A percentile compares a stretch with the other conserved stretches of the same genome.
phyloP scores from a whole-genome alignment of 2,329 filamentous ascomycete genomes.

The Pseudogymnoascus sp. region DNA sequence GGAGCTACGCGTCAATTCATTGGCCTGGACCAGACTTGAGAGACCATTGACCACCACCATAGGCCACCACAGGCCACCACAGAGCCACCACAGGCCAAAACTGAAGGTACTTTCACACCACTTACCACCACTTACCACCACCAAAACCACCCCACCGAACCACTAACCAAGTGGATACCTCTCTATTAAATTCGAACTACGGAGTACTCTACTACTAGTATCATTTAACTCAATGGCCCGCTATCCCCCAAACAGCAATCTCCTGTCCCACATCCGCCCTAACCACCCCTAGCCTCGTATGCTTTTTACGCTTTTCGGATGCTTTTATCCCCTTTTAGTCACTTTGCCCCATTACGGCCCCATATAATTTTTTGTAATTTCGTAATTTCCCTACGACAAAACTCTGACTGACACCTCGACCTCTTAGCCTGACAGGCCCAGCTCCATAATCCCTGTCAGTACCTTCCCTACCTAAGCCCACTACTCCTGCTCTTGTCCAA shows the following conservation, averaged over 20 bases:
- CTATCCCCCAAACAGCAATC: neutral
- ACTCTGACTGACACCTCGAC: constrained; percentile 1
- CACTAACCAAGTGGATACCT: neutral
- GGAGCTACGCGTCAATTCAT: neutral
- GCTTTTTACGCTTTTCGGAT: neutral
- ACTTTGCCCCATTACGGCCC: neutral
- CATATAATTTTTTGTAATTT: neutral
- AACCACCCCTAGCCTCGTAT: neutral
- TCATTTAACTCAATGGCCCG: neutral
- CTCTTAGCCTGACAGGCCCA: constrained; percentile 8
- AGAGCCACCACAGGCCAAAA: neutral
- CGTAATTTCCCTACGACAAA: neutral
- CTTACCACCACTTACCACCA: no score
- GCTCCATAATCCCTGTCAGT: constrained; percentile 6
- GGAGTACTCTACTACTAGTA: neutral
- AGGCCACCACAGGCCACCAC: neutral
- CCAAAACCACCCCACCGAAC: neutral
- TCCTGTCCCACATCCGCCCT: neutral
- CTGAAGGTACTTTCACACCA: neutral
- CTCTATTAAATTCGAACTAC: neutral
- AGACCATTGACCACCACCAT: neutral
- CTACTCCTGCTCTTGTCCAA: constrained; percentile 1
- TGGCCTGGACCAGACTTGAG: neutral
- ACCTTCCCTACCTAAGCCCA: neutral
- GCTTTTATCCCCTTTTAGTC: neutral